phyloP scores from a whole-genome alignment of 2,329 filamentous ascomycete species.

The Colletotrichum sp. region DNA sequence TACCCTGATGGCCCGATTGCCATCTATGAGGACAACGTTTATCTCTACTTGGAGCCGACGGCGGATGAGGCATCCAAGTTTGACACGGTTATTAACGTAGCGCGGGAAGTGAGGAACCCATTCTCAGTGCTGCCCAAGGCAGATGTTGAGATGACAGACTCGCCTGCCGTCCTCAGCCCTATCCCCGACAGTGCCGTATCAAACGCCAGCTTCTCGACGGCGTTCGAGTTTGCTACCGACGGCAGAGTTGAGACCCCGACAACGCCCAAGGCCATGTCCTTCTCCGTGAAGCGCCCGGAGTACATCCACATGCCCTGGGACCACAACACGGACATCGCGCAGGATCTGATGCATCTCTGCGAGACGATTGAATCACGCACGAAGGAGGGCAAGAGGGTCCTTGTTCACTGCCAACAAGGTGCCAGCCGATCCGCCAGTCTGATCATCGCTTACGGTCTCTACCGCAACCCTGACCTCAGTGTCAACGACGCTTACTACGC shows the following conservation, averaged over 20 bases:
- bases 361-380: slow-evolving; percentile 77
- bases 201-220: slow-evolving; percentile 63
- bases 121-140: slow-evolving; percentile 52
- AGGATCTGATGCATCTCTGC: slow-evolving; percentile 76
- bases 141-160: slow-evolving; percentile 30
- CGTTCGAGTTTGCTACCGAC: slow-evolving; percentile 58
- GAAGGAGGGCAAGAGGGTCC: slow-evolving; percentile 75
- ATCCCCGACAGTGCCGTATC: slow-evolving; percentile 63
- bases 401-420: slow-evolving; percentile 86
- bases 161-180: slow-evolving; percentile 46
- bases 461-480: slow-evolving; percentile 75
- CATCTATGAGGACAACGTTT: slow-evolving; percentile 80
- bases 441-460: slow-evolving; percentile 86
- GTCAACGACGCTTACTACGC: slow-evolving; percentile 85
- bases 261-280: slow-evolving; percentile 57
- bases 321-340: slow-evolving; percentile 85
- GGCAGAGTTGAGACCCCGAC: slow-evolving; percentile 54
- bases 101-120: slow-evolving; percentile 80
- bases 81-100: slow-evolving; percentile 85
- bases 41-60: slow-evolving; percentile 80
- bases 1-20: slow-evolving; percentile 84
- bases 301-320: slow-evolving; percentile 91
- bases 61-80: slow-evolving; percentile 78
- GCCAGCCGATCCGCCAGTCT: slow-evolving; percentile 85
- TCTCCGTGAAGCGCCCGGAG: slow-evolving; percentile 64